Evolutionary conservation across 116 monocot genomes (phyloP).

Genomic region (Cymodocea nodosa): DNA sequence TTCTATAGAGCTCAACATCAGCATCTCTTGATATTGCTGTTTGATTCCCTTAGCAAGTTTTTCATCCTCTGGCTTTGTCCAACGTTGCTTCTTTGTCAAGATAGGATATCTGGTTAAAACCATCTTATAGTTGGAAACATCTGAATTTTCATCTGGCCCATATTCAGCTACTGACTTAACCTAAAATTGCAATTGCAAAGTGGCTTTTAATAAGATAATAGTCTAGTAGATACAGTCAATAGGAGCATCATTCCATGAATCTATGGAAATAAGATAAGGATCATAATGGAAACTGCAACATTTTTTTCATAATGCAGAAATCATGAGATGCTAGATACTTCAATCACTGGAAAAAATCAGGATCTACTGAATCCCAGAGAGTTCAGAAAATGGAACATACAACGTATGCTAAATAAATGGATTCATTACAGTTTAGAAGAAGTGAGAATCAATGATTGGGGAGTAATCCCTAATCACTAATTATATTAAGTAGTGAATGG

Average conservation of each 20-base stretch:
- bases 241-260: not conserved
- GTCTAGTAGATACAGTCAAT: not conserved
- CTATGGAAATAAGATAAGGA: too few relatives aligned
- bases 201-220: not conserved
- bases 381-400: too few relatives aligned
- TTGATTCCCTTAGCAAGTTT: constrained; percentile 73
- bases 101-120: constrained; percentile 42
- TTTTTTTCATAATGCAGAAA: too few relatives aligned
- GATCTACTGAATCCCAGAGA: too few relatives aligned
- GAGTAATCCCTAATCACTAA: too few relatives aligned
- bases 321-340: too few relatives aligned
- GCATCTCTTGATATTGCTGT: constrained; percentile 83
- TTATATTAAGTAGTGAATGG: too few relatives aligned
- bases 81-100: constrained; percentile 29
- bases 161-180: not conserved
- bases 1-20: constrained; percentile 51
- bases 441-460: too few relatives aligned
- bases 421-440: too few relatives aligned
- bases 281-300: too few relatives aligned
- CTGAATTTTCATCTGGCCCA: constrained; percentile 65
- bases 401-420: too few relatives aligned
- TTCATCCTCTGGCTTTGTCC: constrained; percentile 57
- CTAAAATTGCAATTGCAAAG: not conserved
- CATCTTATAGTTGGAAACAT: constrained; percentile 50
- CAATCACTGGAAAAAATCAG: too few relatives aligned